These are phyloP conservation scores for Daldinia concentrica DNA, from an alignment of 495 filamentous ascomycete species.

Conservation along the genomic window DNA sequence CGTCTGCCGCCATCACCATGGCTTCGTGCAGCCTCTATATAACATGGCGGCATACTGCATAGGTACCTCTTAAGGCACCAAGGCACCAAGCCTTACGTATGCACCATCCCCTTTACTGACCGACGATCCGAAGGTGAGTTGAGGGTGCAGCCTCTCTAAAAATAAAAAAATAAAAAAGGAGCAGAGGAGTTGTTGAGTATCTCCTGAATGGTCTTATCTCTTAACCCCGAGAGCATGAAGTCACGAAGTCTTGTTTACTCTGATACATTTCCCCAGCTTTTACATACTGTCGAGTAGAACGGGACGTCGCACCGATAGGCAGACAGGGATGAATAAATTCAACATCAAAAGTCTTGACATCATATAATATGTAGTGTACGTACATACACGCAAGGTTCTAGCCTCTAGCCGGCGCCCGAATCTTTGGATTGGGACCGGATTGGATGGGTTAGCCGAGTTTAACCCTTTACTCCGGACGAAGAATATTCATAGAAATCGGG, in stretches of 20 bases:
- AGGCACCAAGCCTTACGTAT: background rate
- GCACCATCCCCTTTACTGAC: background rate
- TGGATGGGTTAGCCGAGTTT: slow-evolving; percentile 4
- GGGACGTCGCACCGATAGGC: background rate
- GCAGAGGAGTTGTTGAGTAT: background rate
- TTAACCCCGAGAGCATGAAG: background rate
- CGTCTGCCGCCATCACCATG: background rate
- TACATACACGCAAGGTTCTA: background rate
- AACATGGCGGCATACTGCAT: background rate
- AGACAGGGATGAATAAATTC: background rate
- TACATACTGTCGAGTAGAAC: too few relatives aligned
- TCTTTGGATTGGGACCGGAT: background rate
- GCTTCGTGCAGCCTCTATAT: background rate
- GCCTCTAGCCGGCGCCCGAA: background rate
- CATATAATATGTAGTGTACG: too few relatives aligned
- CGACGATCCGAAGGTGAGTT: background rate
- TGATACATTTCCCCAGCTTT: slow-evolving; percentile 27
- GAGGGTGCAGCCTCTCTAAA: background rate
- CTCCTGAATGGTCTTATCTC: background rate
- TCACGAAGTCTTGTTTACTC: background rate
- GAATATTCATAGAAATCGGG: background rate
- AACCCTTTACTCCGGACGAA: slow-evolving; percentile 7
- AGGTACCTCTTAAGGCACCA: background rate
- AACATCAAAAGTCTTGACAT: slow-evolving; percentile 16
- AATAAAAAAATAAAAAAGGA: background rate